These are phyloP conservation scores for Nemania bipapillata DNA, from an alignment of 2,329 filamentous ascomycete species.

Conservation along the genomic window DNA sequence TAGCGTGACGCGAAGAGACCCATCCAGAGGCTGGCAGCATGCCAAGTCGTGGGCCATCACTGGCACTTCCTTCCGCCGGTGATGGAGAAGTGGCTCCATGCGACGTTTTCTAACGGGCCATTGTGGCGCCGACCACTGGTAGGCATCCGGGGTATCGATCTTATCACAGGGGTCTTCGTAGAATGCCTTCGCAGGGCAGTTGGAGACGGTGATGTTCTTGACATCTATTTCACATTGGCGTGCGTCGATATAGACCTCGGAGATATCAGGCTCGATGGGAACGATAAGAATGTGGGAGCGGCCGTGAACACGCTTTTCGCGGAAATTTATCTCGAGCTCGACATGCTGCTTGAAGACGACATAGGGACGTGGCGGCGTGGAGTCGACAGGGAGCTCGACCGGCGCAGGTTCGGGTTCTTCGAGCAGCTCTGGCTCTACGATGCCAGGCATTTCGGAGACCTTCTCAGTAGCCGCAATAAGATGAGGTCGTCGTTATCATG, in stretches of 20 bases:
- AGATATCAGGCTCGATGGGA: conserved; percentile 63
- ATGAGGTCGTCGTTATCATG: conserved; percentile 42
- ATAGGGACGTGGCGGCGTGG: conserved; percentile 54
- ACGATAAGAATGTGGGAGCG: conserved; percentile 84
- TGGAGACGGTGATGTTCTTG: conserved; percentile 64
- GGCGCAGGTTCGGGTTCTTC: conserved; percentile 44
- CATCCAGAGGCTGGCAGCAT: conserved; percentile 67
- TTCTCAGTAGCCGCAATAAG: conserved; percentile 41
- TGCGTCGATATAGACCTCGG: conserved; percentile 69
- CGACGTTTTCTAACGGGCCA: conserved; percentile 78
- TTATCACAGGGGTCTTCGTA: conserved; percentile 75
- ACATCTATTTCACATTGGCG: conserved; percentile 70
- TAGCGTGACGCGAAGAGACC: conserved; percentile 59
- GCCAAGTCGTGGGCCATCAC: conserved; percentile 65
- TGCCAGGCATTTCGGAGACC: conserved; percentile 49
- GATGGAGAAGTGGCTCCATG: conserved; percentile 65
- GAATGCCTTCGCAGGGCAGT: conserved; percentile 57
- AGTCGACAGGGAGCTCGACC: conserved; percentile 50
- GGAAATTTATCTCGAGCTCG: conserved; percentile 88
- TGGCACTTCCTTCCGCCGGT: conserved; percentile 64
- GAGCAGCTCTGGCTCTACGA: conserved; percentile 47
- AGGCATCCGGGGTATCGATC: conserved; percentile 68
- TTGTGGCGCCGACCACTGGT: conserved; percentile 75
- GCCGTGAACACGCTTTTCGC: conserved; percentile 77
- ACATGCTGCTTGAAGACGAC: conserved; percentile 84